Base-by-base conservation (phyloP, 2,329 filamentous ascomycete species). In the Colletotrichum salicis region DNA sequence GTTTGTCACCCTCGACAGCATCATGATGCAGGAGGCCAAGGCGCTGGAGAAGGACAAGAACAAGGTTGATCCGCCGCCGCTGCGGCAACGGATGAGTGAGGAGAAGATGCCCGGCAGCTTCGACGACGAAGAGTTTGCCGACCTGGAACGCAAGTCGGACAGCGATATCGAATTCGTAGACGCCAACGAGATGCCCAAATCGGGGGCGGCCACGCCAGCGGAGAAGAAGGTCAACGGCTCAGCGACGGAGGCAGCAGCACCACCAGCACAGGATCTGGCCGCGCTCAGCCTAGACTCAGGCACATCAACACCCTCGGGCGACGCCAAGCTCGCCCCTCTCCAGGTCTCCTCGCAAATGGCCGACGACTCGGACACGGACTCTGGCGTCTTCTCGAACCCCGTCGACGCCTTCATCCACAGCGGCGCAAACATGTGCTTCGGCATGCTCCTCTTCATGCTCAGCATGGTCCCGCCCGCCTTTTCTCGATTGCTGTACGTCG, bases 391-490 rank as follows among this genome's bases (percentile, higher is more conserved):
- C 75, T 90, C 88, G 48, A 91, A 95, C 71, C 91, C 93, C 0
- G 89, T 96, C 22, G 96, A 98, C 80, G 83, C 92, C 27, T 99
- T 98, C 79, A 91, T 98, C 48, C 94, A 97, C 80, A 95, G 94
- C 0, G 96, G 95, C 11, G 90, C 92, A 5, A 96, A 93, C 78
- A 92, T 98, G 81, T 97, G 95, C 81, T 98, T 95, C 77, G 96
- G 96, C 3, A 88, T 97, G 37, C 84, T 98, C 1, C 87, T 97
- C 15, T 86, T 98, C 1, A 86, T 98, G 65, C 91, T 98, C n/a
- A 97, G 94, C 13, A 93, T 98, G 84, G 91, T 98, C 0, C 97
- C 96, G 0, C 96, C 96, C 0, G 90, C 95, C 0, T 97, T 98
- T 80, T 92, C 90, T n/a, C 93, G 91, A 67, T 88, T 99, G 1